Evolutionary conservation across 306 rosid species (phyloP).

Genomic region (Lathyrus oleraceus): DNA sequence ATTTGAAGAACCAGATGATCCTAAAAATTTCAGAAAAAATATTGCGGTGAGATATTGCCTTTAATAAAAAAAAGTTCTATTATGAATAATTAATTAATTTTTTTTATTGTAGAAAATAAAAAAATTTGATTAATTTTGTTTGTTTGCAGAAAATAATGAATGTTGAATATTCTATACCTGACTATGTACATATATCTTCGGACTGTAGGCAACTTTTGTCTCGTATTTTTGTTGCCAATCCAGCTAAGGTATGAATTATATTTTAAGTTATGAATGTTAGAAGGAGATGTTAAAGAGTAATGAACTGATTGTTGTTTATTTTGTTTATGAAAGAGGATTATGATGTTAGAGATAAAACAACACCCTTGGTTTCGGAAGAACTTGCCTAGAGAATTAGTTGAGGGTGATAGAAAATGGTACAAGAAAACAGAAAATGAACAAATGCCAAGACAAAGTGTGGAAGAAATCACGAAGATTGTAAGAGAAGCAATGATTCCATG

Average conservation of each 20-base stretch:
- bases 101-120: constrained; percentile 21
- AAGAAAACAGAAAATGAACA: constrained; percentile 38
- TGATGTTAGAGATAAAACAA: constrained; percentile 71
- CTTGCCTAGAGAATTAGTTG: constrained; percentile 62
- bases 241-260: constrained; percentile 50
- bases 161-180: constrained; percentile 81
- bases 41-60: constrained; percentile 50
- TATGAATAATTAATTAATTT: constrained; percentile 4
- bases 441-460: constrained; percentile 61
- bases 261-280: no score
- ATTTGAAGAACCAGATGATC: constrained; percentile 93
- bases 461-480: constrained; percentile 64
- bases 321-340: constrained; percentile 59
- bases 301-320: neutral
- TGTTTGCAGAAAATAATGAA: constrained; percentile 76
- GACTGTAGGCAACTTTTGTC: constrained; percentile 77
- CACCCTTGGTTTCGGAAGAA: constrained; percentile 86
- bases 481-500: constrained; percentile 59
- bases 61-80: constrained; percentile 2
- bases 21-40: constrained; percentile 64
- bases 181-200: constrained; percentile 65
- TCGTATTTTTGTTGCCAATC: constrained; percentile 75
- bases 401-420: constrained; percentile 50
- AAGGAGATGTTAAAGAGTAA: neutral
- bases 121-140: constrained; percentile 11